Percentiles rank a stretch among this genome's conserved stretches.
These are phyloP conservation scores for Trypanosomatidae sp. DNA, from an alignment of 208 protist species.

Conservation along the genomic window DNA sequence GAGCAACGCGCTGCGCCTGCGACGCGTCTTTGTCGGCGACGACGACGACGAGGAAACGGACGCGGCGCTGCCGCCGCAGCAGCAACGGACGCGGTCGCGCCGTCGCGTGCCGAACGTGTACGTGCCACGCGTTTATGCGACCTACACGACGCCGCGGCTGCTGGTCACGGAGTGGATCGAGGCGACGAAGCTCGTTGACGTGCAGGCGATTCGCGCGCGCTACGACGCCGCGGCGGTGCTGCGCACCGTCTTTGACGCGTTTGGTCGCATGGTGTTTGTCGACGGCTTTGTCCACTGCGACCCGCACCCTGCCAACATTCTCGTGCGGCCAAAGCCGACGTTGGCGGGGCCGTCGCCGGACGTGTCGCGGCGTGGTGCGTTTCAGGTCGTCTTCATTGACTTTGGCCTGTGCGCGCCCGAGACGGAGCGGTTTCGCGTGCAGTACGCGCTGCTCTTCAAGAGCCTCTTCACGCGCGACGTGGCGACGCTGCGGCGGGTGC, in stretches of 20 bases:
- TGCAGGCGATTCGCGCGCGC: constrained; percentile 23
- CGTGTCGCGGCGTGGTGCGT: constrained; percentile 5
- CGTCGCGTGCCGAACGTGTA: no score
- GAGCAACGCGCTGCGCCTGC: constrained; percentile 39
- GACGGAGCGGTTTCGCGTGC: constrained; percentile 55
- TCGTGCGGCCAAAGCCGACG: constrained; percentile 43
- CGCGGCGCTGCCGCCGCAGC: no score
- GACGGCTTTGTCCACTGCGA: constrained; percentile 91
- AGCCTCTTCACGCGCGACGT: constrained; percentile 59
- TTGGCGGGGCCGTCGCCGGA: not conserved
- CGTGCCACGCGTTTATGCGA: constrained; percentile 40
- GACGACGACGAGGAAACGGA: no score
- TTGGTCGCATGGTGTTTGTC: constrained; percentile 91
- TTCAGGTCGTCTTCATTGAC: constrained; percentile 64
- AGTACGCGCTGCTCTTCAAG: constrained; percentile 71
- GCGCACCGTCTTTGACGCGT: constrained; percentile 66
- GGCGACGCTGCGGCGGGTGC: constrained; percentile 23
- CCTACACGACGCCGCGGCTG: constrained; percentile 45
- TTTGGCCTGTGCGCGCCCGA: constrained; percentile 63
- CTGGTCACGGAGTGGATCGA: constrained; percentile 92
- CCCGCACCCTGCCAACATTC: constrained; percentile 88
- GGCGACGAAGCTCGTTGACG: constrained; percentile 58
- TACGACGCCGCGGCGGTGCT: constrained; percentile 41
- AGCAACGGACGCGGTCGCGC: no score
- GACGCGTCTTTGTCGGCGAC: constrained; percentile 17